Conservation (phyloP, 257 asterid genomes). For the Nemophila menziesii region DNA sequence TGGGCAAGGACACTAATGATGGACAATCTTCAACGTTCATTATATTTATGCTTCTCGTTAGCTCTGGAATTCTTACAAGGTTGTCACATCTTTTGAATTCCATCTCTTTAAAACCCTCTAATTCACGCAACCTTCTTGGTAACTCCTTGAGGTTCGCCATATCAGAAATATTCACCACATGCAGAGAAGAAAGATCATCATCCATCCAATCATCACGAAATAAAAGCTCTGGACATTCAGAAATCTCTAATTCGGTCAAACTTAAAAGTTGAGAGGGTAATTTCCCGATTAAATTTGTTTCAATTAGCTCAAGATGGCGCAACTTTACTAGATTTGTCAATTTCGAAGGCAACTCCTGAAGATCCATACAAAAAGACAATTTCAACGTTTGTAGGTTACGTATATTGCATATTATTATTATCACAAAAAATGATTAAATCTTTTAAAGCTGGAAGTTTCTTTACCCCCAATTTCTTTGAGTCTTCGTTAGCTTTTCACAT, state of each 20-base stretch:
- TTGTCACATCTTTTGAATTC: no score
- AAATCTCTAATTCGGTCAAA: slow-evolving; percentile 23
- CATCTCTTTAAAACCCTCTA: no score
- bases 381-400: slow-evolving; percentile 16
- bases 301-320: slow-evolving; percentile 3
- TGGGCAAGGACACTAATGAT: no score
- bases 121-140: no score
- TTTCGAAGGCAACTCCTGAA: not conserved
- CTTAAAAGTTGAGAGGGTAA: slow-evolving; percentile 25
- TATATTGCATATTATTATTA: slow-evolving; percentile 31
- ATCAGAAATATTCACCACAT: no score
- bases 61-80: no score
- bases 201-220: slow-evolving; percentile 20
- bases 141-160: no score
- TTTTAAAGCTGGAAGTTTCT: slow-evolving; percentile 39
- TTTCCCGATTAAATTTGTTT: slow-evolving; percentile 20
- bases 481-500: slow-evolving; percentile 33
- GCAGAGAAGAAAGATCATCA: no score
- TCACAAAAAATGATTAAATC: slow-evolving; percentile 45
- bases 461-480: slow-evolving; percentile 43
- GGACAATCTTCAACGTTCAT: no score
- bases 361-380: not conserved
- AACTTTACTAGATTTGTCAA: slow-evolving; percentile 1
- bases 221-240: slow-evolving; percentile 22
- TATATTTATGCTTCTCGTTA: no score